Base-by-base conservation (phyloP, 441 rosid genomes). In the Brassica balearica region DNA sequence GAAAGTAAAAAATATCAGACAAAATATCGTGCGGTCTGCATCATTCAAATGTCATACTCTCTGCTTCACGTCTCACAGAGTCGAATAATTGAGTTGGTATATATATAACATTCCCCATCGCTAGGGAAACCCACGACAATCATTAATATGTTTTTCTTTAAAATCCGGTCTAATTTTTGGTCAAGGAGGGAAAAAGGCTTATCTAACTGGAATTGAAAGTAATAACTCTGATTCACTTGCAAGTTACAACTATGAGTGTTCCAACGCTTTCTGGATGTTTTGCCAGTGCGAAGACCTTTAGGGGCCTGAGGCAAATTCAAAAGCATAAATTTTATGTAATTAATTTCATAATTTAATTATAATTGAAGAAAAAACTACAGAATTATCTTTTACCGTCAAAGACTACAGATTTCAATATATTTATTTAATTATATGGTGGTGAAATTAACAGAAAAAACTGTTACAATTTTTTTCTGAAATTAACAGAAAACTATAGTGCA, bases 41-140 rank as follows among this genome's bases (percentile, higher is more conserved):
- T 75, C 41, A 75, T n/a, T 58, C 51, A 22, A 80, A 23, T 75
- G 80, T 27, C 76, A 75, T 41, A 59, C 71, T 75, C 69, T 84
- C 81, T 53, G 82, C 91, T 77, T 86, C 90, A 1, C 22, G 73
- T 72, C 82, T 82, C 0, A 84, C 36, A 1, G 88, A 85, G 8
- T 87, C 87, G 56, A 87, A 87, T 36, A 90, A 77, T 53, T 69
- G 74, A 32, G 88, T 75, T 5, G 90, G 5, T 29, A 29, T 29
- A 86, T 8, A 85, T 58, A 75, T 87, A 90, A 3, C 90, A 89
- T 55, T 90, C 90, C 36, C 91, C 95, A 0, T 68, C 82, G 32
- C 93, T 91, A 0, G 88, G 87, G 48, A 88, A 87, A 75, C 88
- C 20, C 62, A 84, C 91, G 7, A 69, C 53, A 63, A 23, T 41